Base-by-base conservation (phyloP, 73 alveolate species). In the Urostyla sp. region DNA sequence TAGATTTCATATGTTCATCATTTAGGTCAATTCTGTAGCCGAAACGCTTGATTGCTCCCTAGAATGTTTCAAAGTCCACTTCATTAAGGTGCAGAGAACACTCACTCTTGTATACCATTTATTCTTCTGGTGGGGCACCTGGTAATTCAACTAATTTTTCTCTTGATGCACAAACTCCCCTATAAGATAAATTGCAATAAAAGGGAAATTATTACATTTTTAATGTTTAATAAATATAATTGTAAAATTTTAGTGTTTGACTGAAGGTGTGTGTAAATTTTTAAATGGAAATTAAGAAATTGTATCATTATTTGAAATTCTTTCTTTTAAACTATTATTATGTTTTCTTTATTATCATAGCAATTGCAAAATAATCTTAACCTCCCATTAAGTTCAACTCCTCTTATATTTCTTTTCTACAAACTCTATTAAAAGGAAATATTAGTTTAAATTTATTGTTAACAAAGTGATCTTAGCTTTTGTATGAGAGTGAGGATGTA, bases 101-200 rank as follows among this genome's bases (percentile, higher is more conserved):
- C 45, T 63, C 79, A 13, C 61, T 43, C 24, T 40, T 63, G 45
- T 38, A 63, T 5, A 63, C 79, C 61, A 43, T 43, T 44, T 63
- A 43, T 27, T 63, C 79, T 48, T 63, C 79, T 20, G 37, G 61
- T 5, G 79, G 79, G n/a, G 60, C 79, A 13, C 79, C 79, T 32
- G 37, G 61, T 28, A 63, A 11, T 63, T 32, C 44, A 27, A 40
- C 60, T 10, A 32, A 1, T 50, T 63, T 63, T 30, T 63, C 79
- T 63, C 79, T 63, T 63, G 79, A 63, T 6, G 61, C 79, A 31
- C 79, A 63, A 40, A 34, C 79, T 37, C 79, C 79, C 79, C 79
- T 63, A 40, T 27, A 63, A 63, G 16, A 55, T 16, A 24, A 55
- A 24, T 55, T 11, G 51, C 15, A 15, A 15, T 40, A 40, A 40